Evolutionary conservation across 345 rosid species (phyloP).

Genomic region (Acer negundo): DNA sequence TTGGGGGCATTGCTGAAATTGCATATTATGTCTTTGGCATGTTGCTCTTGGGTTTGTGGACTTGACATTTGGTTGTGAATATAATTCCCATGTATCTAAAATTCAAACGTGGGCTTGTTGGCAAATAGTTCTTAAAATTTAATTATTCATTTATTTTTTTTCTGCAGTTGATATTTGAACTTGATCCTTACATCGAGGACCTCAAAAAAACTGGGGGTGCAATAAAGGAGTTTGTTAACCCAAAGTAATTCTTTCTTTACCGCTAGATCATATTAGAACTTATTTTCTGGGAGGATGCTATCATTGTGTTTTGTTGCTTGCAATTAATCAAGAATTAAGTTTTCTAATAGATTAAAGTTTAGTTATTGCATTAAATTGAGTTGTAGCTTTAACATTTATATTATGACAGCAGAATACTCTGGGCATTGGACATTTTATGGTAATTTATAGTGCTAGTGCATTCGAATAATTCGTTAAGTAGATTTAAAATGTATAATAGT

Average conservation of each 20-base stretch:
- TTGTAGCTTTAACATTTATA: background rate
- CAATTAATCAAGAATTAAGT: constrained; percentile 11
- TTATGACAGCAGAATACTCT: background rate
- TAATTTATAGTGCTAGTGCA: background rate
- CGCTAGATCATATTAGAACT: constrained; percentile 10
- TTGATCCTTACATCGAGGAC: constrained; percentile 84
- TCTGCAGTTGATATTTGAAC: constrained; percentile 79
- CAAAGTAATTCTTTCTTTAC: constrained; percentile 62
- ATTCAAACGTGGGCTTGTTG: background rate
- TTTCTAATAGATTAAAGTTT: constrained; percentile 2
- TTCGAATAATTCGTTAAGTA: background rate
- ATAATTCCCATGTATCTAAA: background rate
- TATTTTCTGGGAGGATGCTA: background rate
- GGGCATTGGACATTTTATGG: background rate
- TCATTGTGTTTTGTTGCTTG: constrained; percentile 12
- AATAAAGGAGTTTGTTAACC: constrained; percentile 96
- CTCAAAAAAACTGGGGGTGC: constrained; percentile 87
- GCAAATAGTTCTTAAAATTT: background rate
- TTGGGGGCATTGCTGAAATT: constrained; percentile 8
- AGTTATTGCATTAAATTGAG: background rate
- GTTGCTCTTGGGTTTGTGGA: background rate
- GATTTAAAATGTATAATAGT: background rate
- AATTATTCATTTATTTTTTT: constrained; percentile 7
- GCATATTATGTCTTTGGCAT: constrained; percentile 1
- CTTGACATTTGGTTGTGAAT: background rate